These are phyloP conservation scores for Penicillium argentinense DNA, from an alignment of 495 filamentous ascomycete genomes.

Conservation along the genomic window DNA sequence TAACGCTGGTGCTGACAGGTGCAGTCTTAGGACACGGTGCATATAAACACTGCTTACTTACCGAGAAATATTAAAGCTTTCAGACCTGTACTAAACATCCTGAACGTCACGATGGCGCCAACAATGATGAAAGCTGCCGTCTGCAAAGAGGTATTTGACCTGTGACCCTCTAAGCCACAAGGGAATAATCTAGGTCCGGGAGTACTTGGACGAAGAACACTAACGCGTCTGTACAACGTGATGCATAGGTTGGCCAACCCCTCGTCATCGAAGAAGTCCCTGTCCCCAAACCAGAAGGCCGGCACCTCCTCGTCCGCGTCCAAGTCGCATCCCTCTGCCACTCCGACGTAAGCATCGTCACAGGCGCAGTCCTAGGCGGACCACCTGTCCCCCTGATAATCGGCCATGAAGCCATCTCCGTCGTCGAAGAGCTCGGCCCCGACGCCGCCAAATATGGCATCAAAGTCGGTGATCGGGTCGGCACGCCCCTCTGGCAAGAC, in stretches of 20 bases:
- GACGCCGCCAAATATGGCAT: conserved; percentile 9
- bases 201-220: neutral
- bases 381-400: conserved; percentile 5
- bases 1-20: too few species aligned
- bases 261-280: conserved; percentile 12
- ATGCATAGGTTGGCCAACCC: conserved; percentile 6
- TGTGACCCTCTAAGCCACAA: neutral
- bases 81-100: neutral
- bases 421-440: conserved; percentile 17
- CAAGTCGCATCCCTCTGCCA: conserved; percentile 18
- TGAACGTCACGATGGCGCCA: conserved; percentile 3
- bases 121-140: conserved; percentile 16
- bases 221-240: neutral
- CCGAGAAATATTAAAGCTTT: too few species aligned
- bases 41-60: too few species aligned
- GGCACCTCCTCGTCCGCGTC: conserved; percentile 16
- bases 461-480: conserved; percentile 13
- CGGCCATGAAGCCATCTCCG: conserved; percentile 20
- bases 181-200: neutral
- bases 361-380: neutral
- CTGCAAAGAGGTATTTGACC: conserved; percentile 8
- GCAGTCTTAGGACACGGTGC: too few species aligned
- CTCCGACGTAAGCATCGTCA: conserved; percentile 9
- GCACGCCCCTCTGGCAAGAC: conserved; percentile 12
- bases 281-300: conserved; percentile 11